A percentile compares a stretch with the other conserved stretches of the same genome.
These are phyloP conservation scores for Globisporangium emineosum DNA, from an alignment of 352 stramenopile genomes.

Conservation along the genomic window DNA sequence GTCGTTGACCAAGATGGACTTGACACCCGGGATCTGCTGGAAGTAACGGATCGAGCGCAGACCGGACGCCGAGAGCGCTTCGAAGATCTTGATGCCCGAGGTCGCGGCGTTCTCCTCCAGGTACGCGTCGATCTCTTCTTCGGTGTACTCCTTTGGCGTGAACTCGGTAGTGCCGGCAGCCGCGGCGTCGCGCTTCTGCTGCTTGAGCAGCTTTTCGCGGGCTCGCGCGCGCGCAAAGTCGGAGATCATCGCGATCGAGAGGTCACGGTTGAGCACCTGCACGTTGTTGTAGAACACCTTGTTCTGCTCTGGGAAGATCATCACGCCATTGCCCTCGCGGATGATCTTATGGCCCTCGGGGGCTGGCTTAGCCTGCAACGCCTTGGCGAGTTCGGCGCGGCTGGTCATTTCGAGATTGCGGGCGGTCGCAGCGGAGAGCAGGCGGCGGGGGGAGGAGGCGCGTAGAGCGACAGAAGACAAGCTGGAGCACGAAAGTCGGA, in stretches of 20 bases:
- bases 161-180: slow-evolving; percentile 36
- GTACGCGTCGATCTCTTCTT: slow-evolving; percentile 76
- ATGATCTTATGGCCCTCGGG: slow-evolving; percentile 84
- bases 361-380: slow-evolving; percentile 56
- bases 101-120: slow-evolving; percentile 54
- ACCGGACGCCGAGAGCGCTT: slow-evolving; percentile 97
- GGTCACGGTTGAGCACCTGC: slow-evolving; percentile 98
- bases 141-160: slow-evolving; percentile 44
- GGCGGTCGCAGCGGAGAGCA: background rate
- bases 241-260: slow-evolving; percentile 97
- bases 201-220: slow-evolving; percentile 65
- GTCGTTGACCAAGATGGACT: slow-evolving; percentile 98
- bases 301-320: slow-evolving; percentile 89
- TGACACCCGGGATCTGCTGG: slow-evolving; percentile 97
- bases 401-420: slow-evolving; percentile 29
- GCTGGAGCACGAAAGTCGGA: background rate
- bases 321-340: slow-evolving; percentile 86
- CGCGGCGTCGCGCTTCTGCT: slow-evolving; percentile 58
- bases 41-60: slow-evolving; percentile 99
- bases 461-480: slow-evolving; percentile 21
- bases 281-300: slow-evolving; percentile 94
- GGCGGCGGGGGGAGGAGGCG: slow-evolving; percentile 21
- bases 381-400: slow-evolving; percentile 51
- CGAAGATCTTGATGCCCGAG: slow-evolving; percentile 96
- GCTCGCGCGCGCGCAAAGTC: slow-evolving; percentile 92